Evolutionary conservation across 2,329 filamentous ascomycete species (phyloP), one percentile per base, ranked within the genome.

Genomic region (Cryphonectria naterciae): DNA sequence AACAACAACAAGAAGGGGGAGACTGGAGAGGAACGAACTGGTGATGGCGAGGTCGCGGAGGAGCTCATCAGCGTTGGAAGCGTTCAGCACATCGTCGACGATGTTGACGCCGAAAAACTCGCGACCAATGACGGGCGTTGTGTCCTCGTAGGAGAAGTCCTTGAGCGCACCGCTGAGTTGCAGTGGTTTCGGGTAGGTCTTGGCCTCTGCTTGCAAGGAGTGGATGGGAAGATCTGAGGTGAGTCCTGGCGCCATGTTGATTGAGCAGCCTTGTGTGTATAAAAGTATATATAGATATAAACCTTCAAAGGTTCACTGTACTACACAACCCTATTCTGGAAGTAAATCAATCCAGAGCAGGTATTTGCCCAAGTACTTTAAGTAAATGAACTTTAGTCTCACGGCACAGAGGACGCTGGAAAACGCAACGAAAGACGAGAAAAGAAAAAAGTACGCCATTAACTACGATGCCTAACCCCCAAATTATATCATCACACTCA

Each of bases 21-120:
- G 37, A 11, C 11, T 39, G 11, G 7, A 19, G 39, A 25, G 61
- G n/a, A 22, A 41, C 41, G 43, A n/a, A 71, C 71, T 72, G 52
- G 71, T 72, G 52, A 72, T 71, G 13, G 71, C 71, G 17, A 72
- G 61, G n/a, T 72, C 71, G 15, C 71, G 71, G 7, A 72, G 65
- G 25, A 66, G 25, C 43, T 65, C 65, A 32, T 72, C 71, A 4
- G 71, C 66, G 35, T 72, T 68, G 6, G 65, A 35, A 5, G 68
- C 61, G 25, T 71, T 70, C n/a, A 72, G 32, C 5, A 72, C 37
- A 25, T 72, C 71, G 28, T 72, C 71, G 46, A 72, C 71, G 32
- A 72, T 70, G 28, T 72, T 72, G 63, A 72, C 71, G 32, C 65
- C 64, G 5, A 62, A 25, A 32, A 70, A 72, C 62, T 72, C 71